Evolutionary conservation across 441 rosid species (phyloP).

Genomic region (Pelargonium fulgidum): DNA sequence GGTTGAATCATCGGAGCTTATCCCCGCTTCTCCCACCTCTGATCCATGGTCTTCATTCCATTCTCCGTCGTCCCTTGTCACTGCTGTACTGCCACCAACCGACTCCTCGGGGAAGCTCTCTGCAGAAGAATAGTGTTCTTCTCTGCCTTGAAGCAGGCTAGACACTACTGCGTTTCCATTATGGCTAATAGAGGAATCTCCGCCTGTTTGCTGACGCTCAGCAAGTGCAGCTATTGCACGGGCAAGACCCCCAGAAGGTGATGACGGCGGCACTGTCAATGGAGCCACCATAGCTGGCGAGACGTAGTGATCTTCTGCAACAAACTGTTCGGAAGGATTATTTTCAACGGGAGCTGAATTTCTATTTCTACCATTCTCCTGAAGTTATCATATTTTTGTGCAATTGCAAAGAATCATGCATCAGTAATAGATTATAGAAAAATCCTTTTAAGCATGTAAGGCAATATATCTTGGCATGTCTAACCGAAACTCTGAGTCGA

Average conservation of each 20-base stretch:
- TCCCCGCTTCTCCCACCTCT: constrained; percentile 58
- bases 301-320: constrained; percentile 35
- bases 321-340: constrained; percentile 43
- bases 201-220: constrained; percentile 72
- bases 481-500: background rate
- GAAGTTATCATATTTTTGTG: constrained; percentile 14
- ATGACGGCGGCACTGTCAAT: constrained; percentile 44
- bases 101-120: constrained; percentile 27
- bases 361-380: constrained; percentile 61
- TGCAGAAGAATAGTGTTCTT: constrained; percentile 31
- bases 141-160: constrained; percentile 32
- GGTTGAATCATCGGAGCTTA: constrained; percentile 44
- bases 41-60: constrained; percentile 48
- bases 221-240: constrained; percentile 87
- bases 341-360: constrained; percentile 31
- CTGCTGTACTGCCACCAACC: constrained; percentile 27
- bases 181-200: constrained; percentile 42
- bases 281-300: constrained; percentile 37
- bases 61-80: constrained; percentile 36
- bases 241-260: constrained; percentile 79
- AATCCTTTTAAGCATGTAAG: background rate
- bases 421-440: background rate
- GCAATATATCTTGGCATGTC: no score
- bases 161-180: constrained; percentile 28
- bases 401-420: constrained; percentile 9